Base-by-base conservation (phyloP, 73 alveolate species). In the Paramecium primaurelia region DNA sequence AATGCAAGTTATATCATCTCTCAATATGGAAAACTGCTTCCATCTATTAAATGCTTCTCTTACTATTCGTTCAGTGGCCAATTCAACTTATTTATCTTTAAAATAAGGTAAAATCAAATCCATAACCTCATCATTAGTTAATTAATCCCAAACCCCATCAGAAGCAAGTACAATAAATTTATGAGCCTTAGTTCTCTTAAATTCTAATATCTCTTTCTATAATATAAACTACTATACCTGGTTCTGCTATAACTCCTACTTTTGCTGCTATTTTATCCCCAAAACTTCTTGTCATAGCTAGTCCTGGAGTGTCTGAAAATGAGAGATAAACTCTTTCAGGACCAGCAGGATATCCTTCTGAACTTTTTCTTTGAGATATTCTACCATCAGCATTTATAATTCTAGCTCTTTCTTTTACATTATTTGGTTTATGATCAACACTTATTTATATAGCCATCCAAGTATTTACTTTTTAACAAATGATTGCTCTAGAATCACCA, bases 401-500 rank as follows among this genome's bases (percentile, higher is more conserved):
- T 80, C 98, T 86, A 38, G 86, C 58, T 69, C 73, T 89, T 92
- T 95, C 98, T 59, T 60, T 88, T 22, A 89, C 86, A 71, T 93
- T 92, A 77, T 86, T 59, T 88, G 98, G 98, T 54, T 95, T 95
- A 71, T 95, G 98, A 85, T 95, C 98, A 42, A 92, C 92, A 84
- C 87, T 38, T 68, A 89, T 71, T 92, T 92, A 91, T 59, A 83
- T 37, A 7, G 94, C 95, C 91, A 92, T 64, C 88, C 95, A 64
- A 20, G 80, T 75, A 64, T 88, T 42, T 8, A 84, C 69, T 75
- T 92, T 92, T 47, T 86, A 42, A 25, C 92, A 94, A 16, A 93
- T 26, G 7, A 93, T 68, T 22, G 96, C 95, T 37, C 96, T 92
- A 0, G 95, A 92, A 80, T 93, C 96, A 44, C 96, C 96, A 1